phyloP scores from a whole-genome alignment of 805 yeast species.

The Cyberlindnera mrakii region DNA sequence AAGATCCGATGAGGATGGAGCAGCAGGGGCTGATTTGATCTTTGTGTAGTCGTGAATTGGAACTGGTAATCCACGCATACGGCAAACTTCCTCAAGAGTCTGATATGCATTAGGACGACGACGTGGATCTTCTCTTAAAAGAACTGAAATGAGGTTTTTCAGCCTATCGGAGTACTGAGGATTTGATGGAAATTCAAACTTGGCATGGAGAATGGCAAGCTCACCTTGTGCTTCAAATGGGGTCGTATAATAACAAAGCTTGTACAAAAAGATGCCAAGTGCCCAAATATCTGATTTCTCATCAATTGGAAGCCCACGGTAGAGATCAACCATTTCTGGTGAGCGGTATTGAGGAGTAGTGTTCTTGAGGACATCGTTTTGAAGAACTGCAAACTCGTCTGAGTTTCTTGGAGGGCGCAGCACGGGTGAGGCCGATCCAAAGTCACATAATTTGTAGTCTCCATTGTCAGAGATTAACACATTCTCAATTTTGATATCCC shows the following conservation, averaged over 20 bases:
- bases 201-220: constrained; percentile 52
- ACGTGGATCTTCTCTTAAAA: constrained; percentile 60
- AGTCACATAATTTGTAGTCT: constrained; percentile 69
- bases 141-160: constrained; percentile 55
- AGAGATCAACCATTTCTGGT: constrained; percentile 79
- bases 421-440: constrained; percentile 71
- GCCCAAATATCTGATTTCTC: constrained; percentile 89
- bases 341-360: constrained; percentile 83
- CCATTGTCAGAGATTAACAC: constrained; percentile 57
- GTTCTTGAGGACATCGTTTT: constrained; percentile 66
- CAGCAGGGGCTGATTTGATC: neutral
- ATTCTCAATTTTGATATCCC: constrained; percentile 81
- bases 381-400: constrained; percentile 53
- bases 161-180: constrained; percentile 58
- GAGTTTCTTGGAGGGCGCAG: constrained; percentile 56
- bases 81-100: constrained; percentile 59
- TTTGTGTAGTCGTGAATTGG: constrained; percentile 34
- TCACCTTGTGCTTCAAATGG: constrained; percentile 73
- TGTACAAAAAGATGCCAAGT: constrained; percentile 69
- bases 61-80: constrained; percentile 46
- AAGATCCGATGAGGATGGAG: neutral
- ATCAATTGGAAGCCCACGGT: constrained; percentile 63
- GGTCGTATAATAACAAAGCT: constrained; percentile 74
- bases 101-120: constrained; percentile 72
- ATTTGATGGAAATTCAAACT: constrained; percentile 43